Evolutionary conservation across 352 stramenopile genomes (phyloP), one percentile per base, ranked within the genome.

Genomic region (Globisporangium cylindrosporum): DNA sequence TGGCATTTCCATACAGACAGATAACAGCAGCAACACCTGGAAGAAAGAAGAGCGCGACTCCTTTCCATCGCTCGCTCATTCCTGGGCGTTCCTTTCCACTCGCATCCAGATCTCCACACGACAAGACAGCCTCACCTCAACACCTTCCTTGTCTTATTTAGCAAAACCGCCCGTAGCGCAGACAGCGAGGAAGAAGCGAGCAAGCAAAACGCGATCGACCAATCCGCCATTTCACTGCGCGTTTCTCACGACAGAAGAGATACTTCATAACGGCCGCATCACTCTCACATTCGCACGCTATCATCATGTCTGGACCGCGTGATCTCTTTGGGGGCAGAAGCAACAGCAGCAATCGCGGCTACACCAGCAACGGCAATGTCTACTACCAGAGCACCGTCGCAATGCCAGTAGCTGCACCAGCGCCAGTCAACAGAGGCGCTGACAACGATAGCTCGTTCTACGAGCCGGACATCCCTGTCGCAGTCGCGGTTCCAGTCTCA

Each of bases 321-420:
- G 48, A 70, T 51, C 46, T 65, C 43, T 61, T 64, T 56, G 29
- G n/a, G 22, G 51, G 18, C 8, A 51, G 29, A n/a, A 29, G 20
- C 5, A 7, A 4, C n/a, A 20, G 20, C 54, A 63, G 1, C 49
- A 51, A 46, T 53, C 20, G 34, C n/a, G 63, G 63, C 63, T 68
- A 68, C 38, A 18, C 48, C 34, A 59, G 66, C 59, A 64, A 67
- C 38, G 38, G 38, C 56, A 63, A 58, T 46, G 56, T 65, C 7
- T 70, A 48, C 64, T 70, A 68, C 54, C 53, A 68, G 54, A 68
- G 53, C 38, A 58, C 63, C 2, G 63, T 59, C 38, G 38, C 38
- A 48, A 14, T 22, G 12, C 18, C 60, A 9, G 29, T 32, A 43
- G 36, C 36, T 15, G 36, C 36, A 43, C 10, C 36, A 4, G 38